These are phyloP conservation scores for Tuber umbilicatum DNA, from an alignment of 495 filamentous ascomycete species.

Conservation along the genomic window DNA sequence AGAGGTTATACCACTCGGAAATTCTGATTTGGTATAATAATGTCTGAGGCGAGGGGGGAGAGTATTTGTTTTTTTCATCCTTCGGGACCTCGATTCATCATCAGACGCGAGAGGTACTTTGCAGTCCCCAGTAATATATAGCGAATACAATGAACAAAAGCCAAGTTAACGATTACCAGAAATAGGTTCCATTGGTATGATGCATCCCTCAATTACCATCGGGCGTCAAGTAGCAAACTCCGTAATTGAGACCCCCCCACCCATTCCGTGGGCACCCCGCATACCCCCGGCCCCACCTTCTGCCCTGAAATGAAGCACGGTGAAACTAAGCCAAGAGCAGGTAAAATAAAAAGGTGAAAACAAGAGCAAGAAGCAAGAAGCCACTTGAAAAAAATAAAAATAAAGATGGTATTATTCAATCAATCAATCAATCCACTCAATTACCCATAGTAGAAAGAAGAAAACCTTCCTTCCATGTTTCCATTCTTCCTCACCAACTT, in stretches of 20 bases:
- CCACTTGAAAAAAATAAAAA: not conserved
- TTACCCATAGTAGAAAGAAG: not conserved
- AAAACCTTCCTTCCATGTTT: not conserved
- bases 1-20: constrained; percentile 57
- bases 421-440: not conserved
- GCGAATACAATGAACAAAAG: not conserved
- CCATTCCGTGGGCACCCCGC: not conserved
- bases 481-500: not conserved
- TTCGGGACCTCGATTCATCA: not conserved
- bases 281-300: not conserved
- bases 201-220: not conserved
- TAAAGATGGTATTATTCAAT: not conserved
- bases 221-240: not conserved
- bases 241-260: not conserved
- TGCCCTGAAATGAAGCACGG: not conserved
- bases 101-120: not conserved
- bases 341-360: not conserved
- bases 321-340: not conserved
- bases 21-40: constrained; percentile 45
- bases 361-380: not conserved
- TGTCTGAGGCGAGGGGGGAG: not conserved
- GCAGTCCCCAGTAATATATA: not conserved
- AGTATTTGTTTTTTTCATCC: not conserved
- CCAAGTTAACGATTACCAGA: not conserved
- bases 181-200: not conserved